phyloP scores from a whole-genome alignment of 352 stramenopile species.

The Pythium oligandrum region DNA sequence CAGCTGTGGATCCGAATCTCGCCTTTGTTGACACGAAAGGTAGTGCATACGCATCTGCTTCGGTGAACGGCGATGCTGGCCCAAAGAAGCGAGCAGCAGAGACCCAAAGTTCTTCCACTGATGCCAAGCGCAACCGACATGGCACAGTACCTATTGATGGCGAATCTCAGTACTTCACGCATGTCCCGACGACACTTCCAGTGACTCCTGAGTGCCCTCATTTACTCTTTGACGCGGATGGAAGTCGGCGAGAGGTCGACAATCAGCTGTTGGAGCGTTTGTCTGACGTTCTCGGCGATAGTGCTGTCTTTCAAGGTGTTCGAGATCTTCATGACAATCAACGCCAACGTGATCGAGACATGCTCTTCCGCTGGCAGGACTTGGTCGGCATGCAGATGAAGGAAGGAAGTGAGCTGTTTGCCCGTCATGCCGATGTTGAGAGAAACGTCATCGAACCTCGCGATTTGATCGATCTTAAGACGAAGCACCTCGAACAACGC shows the following conservation, averaged over 20 bases:
- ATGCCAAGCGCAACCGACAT: not conserved
- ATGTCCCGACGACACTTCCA: slow-evolving; percentile 52
- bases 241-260: slow-evolving; percentile 16
- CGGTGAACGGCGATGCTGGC: slow-evolving; percentile 11
- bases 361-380: slow-evolving; percentile 76
- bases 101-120: not conserved
- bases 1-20: slow-evolving; percentile 34
- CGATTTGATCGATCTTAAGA: slow-evolving; percentile 52
- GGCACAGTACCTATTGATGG: not conserved
- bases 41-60: not conserved
- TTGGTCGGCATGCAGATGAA: slow-evolving; percentile 81
- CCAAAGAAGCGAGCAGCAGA: slow-evolving; percentile 8
- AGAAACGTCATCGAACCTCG: slow-evolving; percentile 36
- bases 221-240: slow-evolving; percentile 61
- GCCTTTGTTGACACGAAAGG: slow-evolving; percentile 59
- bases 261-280: slow-evolving; percentile 58
- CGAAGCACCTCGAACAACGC: slow-evolving; percentile 55
- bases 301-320: slow-evolving; percentile 63
- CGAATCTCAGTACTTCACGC: slow-evolving; percentile 32
- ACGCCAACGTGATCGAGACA: slow-evolving; percentile 56
- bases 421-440: slow-evolving; percentile 44
- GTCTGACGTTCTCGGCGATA: slow-evolving; percentile 56
- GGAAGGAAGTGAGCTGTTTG: slow-evolving; percentile 65
- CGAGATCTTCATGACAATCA: slow-evolving; percentile 55
- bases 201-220: slow-evolving; percentile 49